Conservation (phyloP, 2,329 filamentous ascomycete genomes). For the Lecanicillium sp. region DNA sequence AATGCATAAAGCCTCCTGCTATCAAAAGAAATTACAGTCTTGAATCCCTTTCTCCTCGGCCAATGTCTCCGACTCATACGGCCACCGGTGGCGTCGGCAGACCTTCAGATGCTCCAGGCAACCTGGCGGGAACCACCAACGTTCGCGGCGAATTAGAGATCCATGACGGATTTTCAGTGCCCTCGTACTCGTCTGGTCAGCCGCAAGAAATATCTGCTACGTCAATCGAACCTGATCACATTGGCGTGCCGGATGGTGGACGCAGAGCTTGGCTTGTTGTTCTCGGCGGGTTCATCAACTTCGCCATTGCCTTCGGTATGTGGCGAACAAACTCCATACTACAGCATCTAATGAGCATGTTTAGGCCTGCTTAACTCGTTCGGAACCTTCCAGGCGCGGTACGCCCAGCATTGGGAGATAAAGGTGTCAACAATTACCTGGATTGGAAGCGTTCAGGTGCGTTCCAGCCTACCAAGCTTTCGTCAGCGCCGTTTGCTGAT, state of each 20-base stretch:
- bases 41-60: slow-evolving; percentile 5
- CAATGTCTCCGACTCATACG: not conserved
- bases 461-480: not conserved
- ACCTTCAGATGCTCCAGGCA: not conserved
- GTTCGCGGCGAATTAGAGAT: not conserved
- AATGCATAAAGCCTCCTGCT: no score
- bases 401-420: slow-evolving; percentile 26
- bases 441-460: slow-evolving; percentile 29
- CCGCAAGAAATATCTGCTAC: not conserved
- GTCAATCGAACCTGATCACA: not conserved
- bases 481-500: slow-evolving; percentile 3
- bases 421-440: slow-evolving; percentile 28
- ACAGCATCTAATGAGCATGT: not conserved
- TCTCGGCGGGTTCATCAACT: slow-evolving; percentile 21
- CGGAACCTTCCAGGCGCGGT: slow-evolving; percentile 48
- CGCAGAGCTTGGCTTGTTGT: slow-evolving; percentile 23
- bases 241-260: slow-evolving; percentile 17
- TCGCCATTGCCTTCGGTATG: slow-evolving; percentile 20
- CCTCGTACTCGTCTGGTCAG: not conserved
- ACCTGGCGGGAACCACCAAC: not conserved
- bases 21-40: not conserved
- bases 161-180: not conserved
- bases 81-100: not conserved
- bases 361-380: slow-evolving; percentile 33
- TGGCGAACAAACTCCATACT: not conserved